These are phyloP conservation scores for Naganishia albida DNA, from an alignment of 1,284 basidiomycete genomes.

Conservation along the genomic window DNA sequence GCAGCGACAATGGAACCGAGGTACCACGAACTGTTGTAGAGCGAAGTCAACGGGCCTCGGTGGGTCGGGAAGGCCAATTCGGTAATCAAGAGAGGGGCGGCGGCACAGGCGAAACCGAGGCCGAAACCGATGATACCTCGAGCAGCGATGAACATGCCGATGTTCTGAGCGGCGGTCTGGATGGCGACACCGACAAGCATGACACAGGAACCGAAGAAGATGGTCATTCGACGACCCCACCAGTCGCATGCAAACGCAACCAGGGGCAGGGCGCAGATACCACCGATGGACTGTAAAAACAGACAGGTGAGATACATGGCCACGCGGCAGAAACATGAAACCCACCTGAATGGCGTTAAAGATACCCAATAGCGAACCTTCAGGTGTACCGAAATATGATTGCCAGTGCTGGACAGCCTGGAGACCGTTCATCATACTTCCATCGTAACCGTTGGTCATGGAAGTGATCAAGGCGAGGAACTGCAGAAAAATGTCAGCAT, in stretches of 20 bases:
- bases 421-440: constrained; percentile 40
- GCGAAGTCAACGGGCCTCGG: constrained; percentile 68
- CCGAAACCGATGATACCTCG: constrained; percentile 73
- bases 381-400: constrained; percentile 32
- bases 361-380: constrained; percentile 42
- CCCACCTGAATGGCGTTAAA: constrained; percentile 43
- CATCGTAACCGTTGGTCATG: constrained; percentile 36
- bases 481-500: constrained; percentile 2
- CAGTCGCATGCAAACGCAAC: constrained; percentile 45
- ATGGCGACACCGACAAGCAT: constrained; percentile 63
- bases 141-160: constrained; percentile 65
- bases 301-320: not conserved
- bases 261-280: constrained; percentile 38
- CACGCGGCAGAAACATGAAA: not conserved
- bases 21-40: constrained; percentile 75
- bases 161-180: constrained; percentile 69
- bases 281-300: constrained; percentile 37
- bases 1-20: constrained; percentile 62
- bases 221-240: constrained; percentile 44
- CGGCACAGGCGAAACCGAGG: constrained; percentile 42
- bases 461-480: constrained; percentile 36
- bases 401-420: constrained; percentile 40
- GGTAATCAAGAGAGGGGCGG: constrained; percentile 72
- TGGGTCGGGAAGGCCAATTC: constrained; percentile 75
- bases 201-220: constrained; percentile 48